These are phyloP conservation scores for Microglena sp. DNA, from an alignment of 139 green algal species.

Conservation along the genomic window DNA sequence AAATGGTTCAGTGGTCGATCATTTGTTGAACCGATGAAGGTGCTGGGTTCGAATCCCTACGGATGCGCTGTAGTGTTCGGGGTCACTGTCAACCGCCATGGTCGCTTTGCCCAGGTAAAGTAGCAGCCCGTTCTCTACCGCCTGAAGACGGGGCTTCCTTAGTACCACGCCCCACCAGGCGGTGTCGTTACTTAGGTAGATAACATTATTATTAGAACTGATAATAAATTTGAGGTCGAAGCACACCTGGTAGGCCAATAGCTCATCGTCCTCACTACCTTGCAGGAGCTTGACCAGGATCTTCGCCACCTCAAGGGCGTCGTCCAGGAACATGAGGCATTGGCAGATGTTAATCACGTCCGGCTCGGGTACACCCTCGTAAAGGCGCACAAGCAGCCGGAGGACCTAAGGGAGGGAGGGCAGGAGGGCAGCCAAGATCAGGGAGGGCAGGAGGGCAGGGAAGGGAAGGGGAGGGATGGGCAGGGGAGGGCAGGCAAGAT, in stretches of 20 bases:
- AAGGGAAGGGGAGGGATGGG: background rate
- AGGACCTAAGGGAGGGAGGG: conserved; percentile 57
- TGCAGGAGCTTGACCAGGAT: conserved; percentile 75
- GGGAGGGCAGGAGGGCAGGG: background rate
- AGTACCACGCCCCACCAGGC: too few species aligned
- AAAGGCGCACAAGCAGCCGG: conserved; percentile 67
- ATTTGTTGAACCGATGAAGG: too few species aligned
- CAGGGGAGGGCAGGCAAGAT: background rate
- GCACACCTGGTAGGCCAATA: conserved; percentile 76
- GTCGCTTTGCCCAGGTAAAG: too few species aligned
- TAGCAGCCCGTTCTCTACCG: too few species aligned
- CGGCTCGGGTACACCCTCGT: conserved; percentile 41
- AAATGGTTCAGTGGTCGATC: too few species aligned
- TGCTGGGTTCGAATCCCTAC: too few species aligned
- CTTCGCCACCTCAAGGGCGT: conserved; percentile 62
- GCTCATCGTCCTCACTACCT: conserved; percentile 34
- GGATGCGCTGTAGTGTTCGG: too few species aligned
- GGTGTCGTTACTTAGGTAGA: too few species aligned
- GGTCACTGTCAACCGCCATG: too few species aligned
- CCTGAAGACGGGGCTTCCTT: too few species aligned
- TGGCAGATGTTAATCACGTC: conserved; percentile 82
- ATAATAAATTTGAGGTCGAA: conserved; percentile 92
- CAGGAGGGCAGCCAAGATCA: too few species aligned
- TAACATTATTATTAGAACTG: too few species aligned
- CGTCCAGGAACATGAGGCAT: conserved; percentile 88